These are phyloP conservation scores for Smithsoniella earleae DNA, from an alignment of 163 green algal species.

Conservation along the genomic window DNA sequence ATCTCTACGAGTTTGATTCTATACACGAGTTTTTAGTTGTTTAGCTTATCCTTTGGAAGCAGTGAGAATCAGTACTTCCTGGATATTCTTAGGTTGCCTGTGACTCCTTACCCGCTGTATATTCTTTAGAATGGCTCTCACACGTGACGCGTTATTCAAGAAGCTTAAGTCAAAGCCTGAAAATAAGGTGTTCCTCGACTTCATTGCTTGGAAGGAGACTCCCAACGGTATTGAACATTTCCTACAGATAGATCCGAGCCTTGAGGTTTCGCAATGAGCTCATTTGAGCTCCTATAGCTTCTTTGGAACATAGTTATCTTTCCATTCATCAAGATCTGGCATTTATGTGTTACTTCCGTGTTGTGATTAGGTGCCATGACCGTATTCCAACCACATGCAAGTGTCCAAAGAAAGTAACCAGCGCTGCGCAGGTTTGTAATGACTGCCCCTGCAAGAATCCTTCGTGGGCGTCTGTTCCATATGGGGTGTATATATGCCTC, in stretches of 20 bases:
- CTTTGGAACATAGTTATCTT: background rate
- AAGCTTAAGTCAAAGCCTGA: conserved; percentile 72
- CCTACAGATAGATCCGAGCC: background rate
- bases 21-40: background rate
- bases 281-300: background rate
- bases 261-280: background rate
- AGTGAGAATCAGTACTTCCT: background rate
- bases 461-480: conserved; percentile 89
- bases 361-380: background rate
- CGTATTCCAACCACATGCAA: background rate
- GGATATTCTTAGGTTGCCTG: background rate
- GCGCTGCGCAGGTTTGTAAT: conserved; percentile 62
- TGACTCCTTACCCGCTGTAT: background rate
- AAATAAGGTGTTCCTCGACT: conserved; percentile 66
- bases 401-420: background rate
- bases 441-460: conserved; percentile 94
- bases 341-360: background rate
- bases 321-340: too few species aligned
- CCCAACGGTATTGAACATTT: background rate
- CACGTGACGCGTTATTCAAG: conserved; percentile 70
- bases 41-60: background rate
- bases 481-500: conserved; percentile 96
- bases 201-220: background rate
- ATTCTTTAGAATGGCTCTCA: background rate
- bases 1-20: background rate